Conservation (phyloP, 169 alveolate genomes). For the Theileria luwenshuni region DNA sequence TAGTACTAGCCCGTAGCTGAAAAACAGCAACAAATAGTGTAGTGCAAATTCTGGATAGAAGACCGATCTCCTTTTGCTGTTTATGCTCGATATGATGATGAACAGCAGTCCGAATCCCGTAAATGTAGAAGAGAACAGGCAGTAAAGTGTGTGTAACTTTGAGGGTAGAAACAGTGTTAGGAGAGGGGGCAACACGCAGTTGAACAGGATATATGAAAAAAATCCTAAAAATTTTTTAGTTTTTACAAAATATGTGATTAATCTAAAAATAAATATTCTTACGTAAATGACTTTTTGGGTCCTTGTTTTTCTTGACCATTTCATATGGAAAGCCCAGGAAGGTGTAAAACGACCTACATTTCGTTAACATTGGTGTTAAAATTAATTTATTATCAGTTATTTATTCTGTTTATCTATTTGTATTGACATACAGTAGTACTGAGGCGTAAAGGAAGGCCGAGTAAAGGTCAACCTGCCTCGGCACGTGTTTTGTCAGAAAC, state of each 20-base stretch:
- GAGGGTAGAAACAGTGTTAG: conserved; percentile 29
- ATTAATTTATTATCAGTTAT: conserved; percentile 1
- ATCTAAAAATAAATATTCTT: conserved; percentile 1
- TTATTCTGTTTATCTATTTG: background rate
- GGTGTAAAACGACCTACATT: conserved; percentile 13
- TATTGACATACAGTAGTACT: conserved; percentile 6
- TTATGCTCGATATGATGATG: conserved; percentile 34
- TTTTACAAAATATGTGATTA: background rate
- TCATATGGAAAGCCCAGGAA: conserved; percentile 23
- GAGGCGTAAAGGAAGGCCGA: conserved; percentile 3
- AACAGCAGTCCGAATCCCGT: conserved; percentile 41
- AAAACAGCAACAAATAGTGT: conserved; percentile 36
- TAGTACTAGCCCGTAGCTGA: conserved; percentile 24
- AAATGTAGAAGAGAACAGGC: conserved; percentile 51
- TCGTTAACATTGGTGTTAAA: no score
- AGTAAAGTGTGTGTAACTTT: conserved; percentile 2
- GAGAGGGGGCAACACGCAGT: conserved; percentile 17
- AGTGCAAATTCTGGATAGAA: conserved; percentile 35
- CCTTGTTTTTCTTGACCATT: conserved; percentile 1
- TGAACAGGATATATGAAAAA: background rate
- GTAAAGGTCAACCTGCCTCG: background rate
- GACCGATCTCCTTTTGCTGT: background rate
- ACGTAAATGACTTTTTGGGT: background rate
- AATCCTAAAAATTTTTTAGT: background rate
- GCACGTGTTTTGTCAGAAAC: background rate